Evolutionary conservation across 108 stramenopile genomes (phyloP).

Genomic region (Nitzschia palea): DNA sequence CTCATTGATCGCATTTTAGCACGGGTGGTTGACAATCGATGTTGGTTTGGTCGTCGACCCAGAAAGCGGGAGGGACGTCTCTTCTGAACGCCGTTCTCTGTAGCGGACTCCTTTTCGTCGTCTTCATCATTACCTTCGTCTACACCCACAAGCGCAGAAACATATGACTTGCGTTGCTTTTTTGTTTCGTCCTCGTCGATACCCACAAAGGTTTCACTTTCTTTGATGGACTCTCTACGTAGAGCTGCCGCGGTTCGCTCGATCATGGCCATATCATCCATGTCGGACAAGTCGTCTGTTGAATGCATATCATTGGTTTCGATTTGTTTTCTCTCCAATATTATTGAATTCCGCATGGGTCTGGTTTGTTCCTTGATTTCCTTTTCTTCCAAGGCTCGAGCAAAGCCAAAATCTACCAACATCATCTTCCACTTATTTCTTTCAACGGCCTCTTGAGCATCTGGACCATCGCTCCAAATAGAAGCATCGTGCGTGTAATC

Average conservation of each 20-base stretch:
- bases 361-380: constrained; percentile 34
- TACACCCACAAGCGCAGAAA: constrained; percentile 23
- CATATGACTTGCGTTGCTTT: constrained; percentile 23
- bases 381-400: constrained; percentile 57
- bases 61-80: neutral
- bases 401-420: constrained; percentile 88
- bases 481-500: constrained; percentile 54
- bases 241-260: constrained; percentile 31
- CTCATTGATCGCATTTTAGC: constrained; percentile 58
- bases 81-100: neutral
- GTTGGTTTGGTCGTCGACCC: neutral
- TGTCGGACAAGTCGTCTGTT: constrained; percentile 8
- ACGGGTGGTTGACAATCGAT: constrained; percentile 33
- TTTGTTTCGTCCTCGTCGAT: constrained; percentile 4
- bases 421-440: constrained; percentile 62
- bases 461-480: constrained; percentile 74
- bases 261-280: constrained; percentile 32
- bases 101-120: neutral
- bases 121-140: constrained; percentile 2
- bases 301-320: neutral
- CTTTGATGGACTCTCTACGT: constrained; percentile 7
- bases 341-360: constrained; percentile 45
- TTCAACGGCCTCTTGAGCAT: constrained; percentile 41
- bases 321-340: constrained; percentile 29
- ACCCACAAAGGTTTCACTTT: constrained; percentile 2